Percentiles rank a stretch among this genome's conserved stretches.
Conservation (phyloP, 768 basidiomycete genomes). For the Tubosaeta sp. region DNA sequence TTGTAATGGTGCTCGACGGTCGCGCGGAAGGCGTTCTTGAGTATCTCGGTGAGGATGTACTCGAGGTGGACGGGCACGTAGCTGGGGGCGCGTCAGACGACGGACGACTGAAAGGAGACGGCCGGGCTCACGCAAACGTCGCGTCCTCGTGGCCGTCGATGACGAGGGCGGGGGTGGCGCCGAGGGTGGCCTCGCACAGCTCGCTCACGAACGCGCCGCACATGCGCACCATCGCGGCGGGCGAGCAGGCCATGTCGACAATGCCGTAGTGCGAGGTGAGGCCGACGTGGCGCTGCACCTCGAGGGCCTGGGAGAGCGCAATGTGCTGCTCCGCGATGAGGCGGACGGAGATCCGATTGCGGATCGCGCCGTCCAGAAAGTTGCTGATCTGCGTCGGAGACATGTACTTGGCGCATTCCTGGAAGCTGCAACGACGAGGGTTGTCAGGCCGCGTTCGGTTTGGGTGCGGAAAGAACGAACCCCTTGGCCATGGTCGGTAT, state of each 20-base stretch:
- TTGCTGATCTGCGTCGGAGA: slow-evolving; percentile 71
- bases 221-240: slow-evolving; percentile 67
- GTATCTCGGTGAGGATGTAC: slow-evolving; percentile 85
- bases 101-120: slow-evolving; percentile 4
- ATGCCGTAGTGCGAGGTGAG: slow-evolving; percentile 57
- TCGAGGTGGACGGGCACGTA: slow-evolving; percentile 89
- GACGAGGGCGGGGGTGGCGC: slow-evolving; percentile 58
- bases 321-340: slow-evolving; percentile 92
- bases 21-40: slow-evolving; percentile 89
- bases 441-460: background rate
- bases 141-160: slow-evolving; percentile 69
- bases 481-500: slow-evolving; percentile 91
- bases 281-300: slow-evolving; percentile 30
- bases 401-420: slow-evolving; percentile 83
- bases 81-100: slow-evolving; percentile 35
- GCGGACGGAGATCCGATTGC: slow-evolving; percentile 81
- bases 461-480: slow-evolving; percentile 35
- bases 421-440: slow-evolving; percentile 50
- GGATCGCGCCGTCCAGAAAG: slow-evolving; percentile 82
- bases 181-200: slow-evolving; percentile 81
- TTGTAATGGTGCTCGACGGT: slow-evolving; percentile 73
- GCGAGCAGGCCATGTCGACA: slow-evolving; percentile 70
- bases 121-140: slow-evolving; percentile 69
- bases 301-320: slow-evolving; percentile 67
- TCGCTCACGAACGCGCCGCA: slow-evolving; percentile 83